A percentile compares a stretch with the other conserved stretches of the same genome.
phyloP scores from a whole-genome alignment of 176 grass and related monocot genomes.

The Oryza officinalis region DNA sequence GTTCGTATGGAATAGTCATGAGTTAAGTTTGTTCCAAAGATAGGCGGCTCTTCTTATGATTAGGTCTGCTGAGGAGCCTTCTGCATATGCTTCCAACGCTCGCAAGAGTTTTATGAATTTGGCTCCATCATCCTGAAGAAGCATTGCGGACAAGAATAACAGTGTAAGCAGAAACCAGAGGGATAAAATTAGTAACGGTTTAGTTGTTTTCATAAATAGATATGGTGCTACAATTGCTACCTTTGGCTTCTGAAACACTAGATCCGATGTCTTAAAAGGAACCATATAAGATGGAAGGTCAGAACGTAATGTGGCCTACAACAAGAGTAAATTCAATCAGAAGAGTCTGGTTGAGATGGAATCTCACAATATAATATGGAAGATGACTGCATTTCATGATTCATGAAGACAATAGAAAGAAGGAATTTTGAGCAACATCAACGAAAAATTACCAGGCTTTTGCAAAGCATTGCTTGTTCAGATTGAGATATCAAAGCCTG shows the following conservation, averaged over 20 bases:
- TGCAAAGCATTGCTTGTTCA: constrained; percentile 84
- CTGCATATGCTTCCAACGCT: constrained; percentile 92
- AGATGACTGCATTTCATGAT: background rate
- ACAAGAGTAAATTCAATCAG: constrained; percentile 24
- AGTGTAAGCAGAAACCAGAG: background rate
- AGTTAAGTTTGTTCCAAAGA: constrained; percentile 72
- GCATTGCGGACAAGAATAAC: background rate
- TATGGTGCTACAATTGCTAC: constrained; percentile 23
- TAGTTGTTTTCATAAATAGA: background rate
- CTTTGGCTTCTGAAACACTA: constrained; percentile 74
- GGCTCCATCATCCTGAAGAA: constrained; percentile 68
- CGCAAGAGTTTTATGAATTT: constrained; percentile 82
- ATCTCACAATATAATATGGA: background rate
- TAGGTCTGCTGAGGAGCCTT: constrained; percentile 77
- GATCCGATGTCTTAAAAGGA: constrained; percentile 70
- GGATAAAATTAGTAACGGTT: background rate
- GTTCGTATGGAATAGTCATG: constrained; percentile 32
- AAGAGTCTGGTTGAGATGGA: constrained; percentile 4
- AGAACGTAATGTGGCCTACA: constrained; percentile 75
- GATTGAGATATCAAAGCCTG: constrained; percentile 73
- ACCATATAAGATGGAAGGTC: constrained; percentile 93
- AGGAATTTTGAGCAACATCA: constrained; percentile 5
- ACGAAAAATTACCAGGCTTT: constrained; percentile 70
- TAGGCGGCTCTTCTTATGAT: constrained; percentile 76
- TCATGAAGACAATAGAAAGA: background rate